Conservation (phyloP, 2,329 filamentous ascomycete genomes). For the Phialocephala sp. region DNA sequence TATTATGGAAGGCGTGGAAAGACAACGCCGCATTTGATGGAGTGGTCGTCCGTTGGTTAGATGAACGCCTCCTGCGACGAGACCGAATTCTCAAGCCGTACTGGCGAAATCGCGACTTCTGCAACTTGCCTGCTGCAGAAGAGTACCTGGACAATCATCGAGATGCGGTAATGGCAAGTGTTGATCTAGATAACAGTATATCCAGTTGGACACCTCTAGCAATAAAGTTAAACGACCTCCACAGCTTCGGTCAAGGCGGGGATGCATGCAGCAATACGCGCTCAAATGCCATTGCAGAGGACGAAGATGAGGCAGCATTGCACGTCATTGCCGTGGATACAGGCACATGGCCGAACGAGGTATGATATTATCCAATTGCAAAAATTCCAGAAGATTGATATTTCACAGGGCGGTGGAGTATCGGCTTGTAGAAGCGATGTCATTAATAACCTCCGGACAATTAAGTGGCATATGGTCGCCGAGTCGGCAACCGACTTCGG, state of each 20-base stretch:
- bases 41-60: conserved; percentile 53
- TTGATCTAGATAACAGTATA: conserved; percentile 41
- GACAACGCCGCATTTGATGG: conserved; percentile 50
- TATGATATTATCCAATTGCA: not conserved
- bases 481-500: conserved; percentile 57
- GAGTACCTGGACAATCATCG: conserved; percentile 46
- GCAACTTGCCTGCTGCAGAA: conserved; percentile 46
- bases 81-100: conserved; percentile 48
- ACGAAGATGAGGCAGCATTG: conserved; percentile 43
- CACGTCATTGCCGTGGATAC: conserved; percentile 49
- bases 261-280: conserved; percentile 44
- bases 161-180: conserved; percentile 40
- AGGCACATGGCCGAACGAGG: conserved; percentile 41
- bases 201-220: conserved; percentile 41
- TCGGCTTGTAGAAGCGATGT: conserved; percentile 56
- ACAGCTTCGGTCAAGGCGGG: conserved; percentile 45
- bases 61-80: conserved; percentile 49
- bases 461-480: conserved; percentile 56
- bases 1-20: conserved; percentile 55
- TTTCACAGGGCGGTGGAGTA: conserved; percentile 48
- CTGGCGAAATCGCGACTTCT: conserved; percentile 47
- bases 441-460: conserved; percentile 53
- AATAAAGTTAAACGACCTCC: conserved; percentile 45
- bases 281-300: conserved; percentile 42
- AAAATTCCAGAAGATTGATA: not conserved